Base-by-base conservation (phyloP, 2,329 filamentous ascomycete species). In the Colletotrichum tanaceti region DNA sequence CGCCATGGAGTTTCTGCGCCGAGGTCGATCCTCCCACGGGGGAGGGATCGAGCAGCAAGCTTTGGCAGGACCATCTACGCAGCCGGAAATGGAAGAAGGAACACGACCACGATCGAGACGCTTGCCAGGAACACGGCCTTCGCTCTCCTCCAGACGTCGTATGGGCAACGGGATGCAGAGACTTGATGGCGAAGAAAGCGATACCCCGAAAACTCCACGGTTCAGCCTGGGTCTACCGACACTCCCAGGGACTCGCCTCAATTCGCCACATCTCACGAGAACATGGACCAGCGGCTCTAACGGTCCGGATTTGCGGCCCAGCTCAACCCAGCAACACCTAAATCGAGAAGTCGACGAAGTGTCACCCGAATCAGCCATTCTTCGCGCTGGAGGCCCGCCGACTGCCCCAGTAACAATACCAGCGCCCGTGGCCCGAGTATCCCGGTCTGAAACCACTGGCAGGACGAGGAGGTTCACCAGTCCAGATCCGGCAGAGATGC, bases 161-260 rank as follows among this genome's bases (percentile, higher is more conserved):
- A 38, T 39, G 22, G 41, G 38, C 53, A 53, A 54, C 43, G 59
- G 58, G 24, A 55, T 54, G 57, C 67, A 68, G 53, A 49, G 47
- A 6, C 46, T 60, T 43, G 71, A 72, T 5, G 71, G 71, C 18
- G 71, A 75, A 24, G 77, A 77, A 32, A 68, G 73, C 20, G 79
- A 82, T 54, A 83, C 80, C 22, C 84, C 84, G 41, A 88, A 88
- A 73, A 81, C 83, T 1, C 82, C 84, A 2, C 77, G 78, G 3
- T 79, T 82, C 57, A 74, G 76, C 20, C 73, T 83, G 4, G 76
- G 77, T 4, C 72, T 80, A 62, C 76, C 78, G n/a, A 74, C 75
- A 38, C 71, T 84, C 28, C 79, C 83, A 13, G 79, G 79, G 38
- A 81, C 80, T 32, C 76, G 80, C 58, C 72, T 84, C 32, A 75